A percentile compares a stretch with the other conserved stretches of the same genome.
Conservation (phyloP, 1,284 basidiomycete species). For the Microstroma glucosiphilum region DNA sequence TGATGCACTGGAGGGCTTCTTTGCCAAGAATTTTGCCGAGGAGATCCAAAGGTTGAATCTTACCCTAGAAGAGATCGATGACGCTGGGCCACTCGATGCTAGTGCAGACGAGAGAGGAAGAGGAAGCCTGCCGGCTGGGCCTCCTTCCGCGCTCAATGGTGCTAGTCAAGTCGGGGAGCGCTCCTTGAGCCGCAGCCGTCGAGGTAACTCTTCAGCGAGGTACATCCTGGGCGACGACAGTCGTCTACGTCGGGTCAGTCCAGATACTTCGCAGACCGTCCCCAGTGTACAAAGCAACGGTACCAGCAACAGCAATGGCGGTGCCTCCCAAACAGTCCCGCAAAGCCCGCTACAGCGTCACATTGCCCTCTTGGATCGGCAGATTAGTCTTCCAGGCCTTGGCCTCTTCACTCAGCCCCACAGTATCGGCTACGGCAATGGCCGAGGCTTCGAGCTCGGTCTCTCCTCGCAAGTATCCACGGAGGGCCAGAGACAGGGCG, state of each 20-base stretch:
- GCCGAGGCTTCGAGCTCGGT: not conserved
- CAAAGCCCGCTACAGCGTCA: constrained; percentile 29
- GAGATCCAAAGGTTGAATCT: constrained; percentile 60
- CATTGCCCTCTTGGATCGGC: constrained; percentile 24
- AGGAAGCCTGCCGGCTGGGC: not conserved
- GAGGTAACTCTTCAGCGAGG: not conserved
- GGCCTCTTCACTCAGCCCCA: too few relatives aligned
- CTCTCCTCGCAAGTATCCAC: not conserved
- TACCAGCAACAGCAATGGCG: not conserved
- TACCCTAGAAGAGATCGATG: constrained; percentile 12
- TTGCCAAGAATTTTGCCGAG: constrained; percentile 79
- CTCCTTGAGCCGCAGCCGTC: too few relatives aligned
- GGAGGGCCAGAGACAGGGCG: not conserved
- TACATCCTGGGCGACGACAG: not conserved
- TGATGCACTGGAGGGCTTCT: constrained; percentile 75
- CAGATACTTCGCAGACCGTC: constrained; percentile 5
- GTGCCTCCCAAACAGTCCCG: not conserved
- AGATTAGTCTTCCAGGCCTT: constrained; percentile 9
- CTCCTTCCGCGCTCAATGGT: too few relatives aligned
- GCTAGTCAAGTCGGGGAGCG: too few relatives aligned
- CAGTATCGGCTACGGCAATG: not conserved
- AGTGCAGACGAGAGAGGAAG: not conserved
- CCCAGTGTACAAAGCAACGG: constrained; percentile 1
- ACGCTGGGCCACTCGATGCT: not conserved
- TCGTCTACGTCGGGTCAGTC: not conserved